Conservation (phyloP, 208 protist species). For the Acanthamoeba sp. region DNA sequence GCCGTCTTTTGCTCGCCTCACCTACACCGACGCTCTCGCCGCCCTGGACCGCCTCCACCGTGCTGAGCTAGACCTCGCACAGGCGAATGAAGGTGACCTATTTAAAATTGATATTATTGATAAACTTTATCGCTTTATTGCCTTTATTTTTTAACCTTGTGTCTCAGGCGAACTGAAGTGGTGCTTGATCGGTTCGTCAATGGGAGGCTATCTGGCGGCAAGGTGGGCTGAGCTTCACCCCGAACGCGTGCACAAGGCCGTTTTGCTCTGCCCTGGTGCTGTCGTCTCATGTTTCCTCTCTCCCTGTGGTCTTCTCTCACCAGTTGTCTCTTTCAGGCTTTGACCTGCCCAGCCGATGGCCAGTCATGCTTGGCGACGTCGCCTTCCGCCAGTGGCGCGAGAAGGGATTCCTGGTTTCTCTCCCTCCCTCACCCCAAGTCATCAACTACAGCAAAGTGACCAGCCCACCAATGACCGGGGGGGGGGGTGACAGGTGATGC, state of each 20-base stretch:
- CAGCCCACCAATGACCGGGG: no score
- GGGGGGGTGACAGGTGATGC: no score
- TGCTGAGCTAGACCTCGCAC: not conserved
- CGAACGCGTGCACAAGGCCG: not conserved
- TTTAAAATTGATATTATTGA: no score
- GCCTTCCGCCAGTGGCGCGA: constrained; percentile 19
- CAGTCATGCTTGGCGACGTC: not conserved
- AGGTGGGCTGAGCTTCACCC: not conserved
- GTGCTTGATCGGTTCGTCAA: not conserved
- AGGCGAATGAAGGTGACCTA: not conserved
- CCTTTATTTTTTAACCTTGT: no score
- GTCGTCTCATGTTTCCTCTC: no score
- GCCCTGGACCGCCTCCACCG: not conserved
- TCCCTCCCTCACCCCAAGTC: no score
- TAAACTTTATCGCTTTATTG: no score
- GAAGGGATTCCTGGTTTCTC: not conserved
- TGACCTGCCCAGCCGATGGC: constrained; percentile 17
- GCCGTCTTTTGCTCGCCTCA: not conserved
- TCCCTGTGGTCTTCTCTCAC: no score
- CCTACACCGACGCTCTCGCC: constrained; percentile 2
- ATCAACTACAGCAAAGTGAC: no score
- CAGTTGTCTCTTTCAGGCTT: no score
- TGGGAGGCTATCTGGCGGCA: not conserved
- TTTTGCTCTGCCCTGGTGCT: not conserved
- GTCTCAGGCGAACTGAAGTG: not conserved